phyloP scores from a whole-genome alignment of 768 basidiomycete genomes.

The Boletus huronensis region DNA sequence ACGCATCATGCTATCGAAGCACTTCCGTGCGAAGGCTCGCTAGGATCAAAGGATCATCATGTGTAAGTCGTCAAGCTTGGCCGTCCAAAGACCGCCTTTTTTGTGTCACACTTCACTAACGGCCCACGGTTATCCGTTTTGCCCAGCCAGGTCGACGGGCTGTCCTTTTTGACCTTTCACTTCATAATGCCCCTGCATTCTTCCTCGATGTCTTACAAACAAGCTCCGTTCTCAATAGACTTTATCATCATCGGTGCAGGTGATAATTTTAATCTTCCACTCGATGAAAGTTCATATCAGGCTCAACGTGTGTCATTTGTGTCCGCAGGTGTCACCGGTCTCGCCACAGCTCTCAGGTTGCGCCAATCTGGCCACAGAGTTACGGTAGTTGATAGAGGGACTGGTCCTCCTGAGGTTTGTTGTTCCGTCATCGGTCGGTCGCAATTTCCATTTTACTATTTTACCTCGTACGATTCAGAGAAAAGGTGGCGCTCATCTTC shows the following conservation, averaged over 20 bases:
- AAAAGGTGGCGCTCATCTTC: conserved; percentile 43
- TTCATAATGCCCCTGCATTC: background rate
- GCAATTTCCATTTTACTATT: background rate
- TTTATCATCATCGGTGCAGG: conserved; percentile 33
- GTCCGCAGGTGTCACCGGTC: conserved; percentile 44
- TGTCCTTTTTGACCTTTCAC: background rate
- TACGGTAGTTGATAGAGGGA: conserved; percentile 49
- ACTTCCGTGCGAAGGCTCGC: conserved; percentile 20
- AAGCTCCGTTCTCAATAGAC: conserved; percentile 28
- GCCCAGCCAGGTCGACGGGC: background rate
- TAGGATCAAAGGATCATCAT: conserved; percentile 13
- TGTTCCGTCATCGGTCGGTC: background rate
- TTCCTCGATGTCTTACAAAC: conserved; percentile 18
- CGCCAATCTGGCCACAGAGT: conserved; percentile 58
- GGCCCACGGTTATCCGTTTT: background rate
- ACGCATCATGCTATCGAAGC: conserved; percentile 5
- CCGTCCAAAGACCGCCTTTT: conserved; percentile 21
- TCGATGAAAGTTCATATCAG: background rate
- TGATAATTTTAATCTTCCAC: background rate
- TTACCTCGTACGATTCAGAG: conserved; percentile 23
- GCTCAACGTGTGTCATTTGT: background rate
- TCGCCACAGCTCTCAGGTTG: conserved; percentile 57
- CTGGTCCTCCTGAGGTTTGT: conserved; percentile 42
- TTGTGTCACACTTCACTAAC: background rate
- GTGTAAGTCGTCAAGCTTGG: background rate